Conservation (phyloP, 139 green algal species). For the Volvox africanus region DNA sequence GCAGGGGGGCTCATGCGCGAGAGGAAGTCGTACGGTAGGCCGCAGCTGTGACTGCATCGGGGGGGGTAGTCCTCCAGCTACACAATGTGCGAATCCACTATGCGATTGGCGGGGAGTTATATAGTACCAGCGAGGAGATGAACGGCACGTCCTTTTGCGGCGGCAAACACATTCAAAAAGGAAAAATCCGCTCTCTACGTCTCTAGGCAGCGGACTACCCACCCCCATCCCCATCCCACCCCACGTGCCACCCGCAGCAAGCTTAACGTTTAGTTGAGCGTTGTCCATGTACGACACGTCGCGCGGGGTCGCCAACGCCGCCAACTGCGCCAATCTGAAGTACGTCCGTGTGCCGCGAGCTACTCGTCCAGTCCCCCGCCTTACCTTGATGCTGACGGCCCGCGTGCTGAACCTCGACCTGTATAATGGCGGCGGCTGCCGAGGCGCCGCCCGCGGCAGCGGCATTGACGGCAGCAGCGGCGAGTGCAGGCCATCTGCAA, state of each 20-base stretch:
- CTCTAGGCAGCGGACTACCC: too few relatives aligned
- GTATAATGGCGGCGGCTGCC: slow-evolving; percentile 12
- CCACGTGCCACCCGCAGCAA: not conserved
- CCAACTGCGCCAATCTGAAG: too few relatives aligned
- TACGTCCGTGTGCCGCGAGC: too few relatives aligned
- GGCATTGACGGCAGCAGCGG: not conserved
- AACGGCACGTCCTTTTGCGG: too few relatives aligned
- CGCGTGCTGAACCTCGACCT: not conserved
- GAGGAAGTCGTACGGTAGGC: not conserved
- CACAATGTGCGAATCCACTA: not conserved
- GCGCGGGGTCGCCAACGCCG: too few relatives aligned
- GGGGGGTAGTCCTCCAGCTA: not conserved
- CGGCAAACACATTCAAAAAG: too few relatives aligned
- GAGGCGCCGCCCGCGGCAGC: not conserved
- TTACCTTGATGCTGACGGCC: slow-evolving; percentile 22
- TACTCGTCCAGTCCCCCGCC: not conserved
- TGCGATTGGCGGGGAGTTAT: not conserved
- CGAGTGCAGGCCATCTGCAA: not conserved
- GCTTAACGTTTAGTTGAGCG: not conserved
- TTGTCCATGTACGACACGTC: too few relatives aligned
- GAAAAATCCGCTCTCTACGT: too few relatives aligned
- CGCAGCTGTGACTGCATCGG: not conserved
- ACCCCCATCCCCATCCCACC: not conserved
- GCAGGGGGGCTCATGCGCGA: not conserved
- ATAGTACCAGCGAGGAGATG: too few relatives aligned